Conservation (phyloP, 306 rosid species). For the Cicer bijugum region DNA sequence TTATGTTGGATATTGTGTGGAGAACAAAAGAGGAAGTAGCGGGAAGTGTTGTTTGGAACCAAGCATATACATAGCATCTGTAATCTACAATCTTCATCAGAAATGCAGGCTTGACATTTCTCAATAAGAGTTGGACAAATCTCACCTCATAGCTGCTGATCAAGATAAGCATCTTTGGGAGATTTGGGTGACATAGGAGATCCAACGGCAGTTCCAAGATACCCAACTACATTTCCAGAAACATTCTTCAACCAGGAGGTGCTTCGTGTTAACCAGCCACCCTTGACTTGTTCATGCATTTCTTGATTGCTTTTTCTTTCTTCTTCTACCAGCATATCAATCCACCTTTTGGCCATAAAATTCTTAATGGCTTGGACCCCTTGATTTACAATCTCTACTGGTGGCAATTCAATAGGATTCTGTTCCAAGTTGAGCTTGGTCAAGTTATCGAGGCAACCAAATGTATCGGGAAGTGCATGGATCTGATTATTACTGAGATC, state of each 20-base stretch:
- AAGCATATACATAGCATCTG: background rate
- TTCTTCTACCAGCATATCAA: conserved; percentile 76
- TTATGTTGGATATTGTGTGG: conserved; percentile 17
- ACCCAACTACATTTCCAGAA: conserved; percentile 65
- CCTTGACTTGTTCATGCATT: conserved; percentile 66
- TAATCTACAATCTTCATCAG: conserved; percentile 19
- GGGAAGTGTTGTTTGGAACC: conserved; percentile 18
- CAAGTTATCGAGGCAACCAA: conserved; percentile 87
- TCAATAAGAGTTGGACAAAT: conserved; percentile 21
- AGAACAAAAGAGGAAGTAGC: conserved; percentile 28
- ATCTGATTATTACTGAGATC: conserved; percentile 95
- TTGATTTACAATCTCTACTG: conserved; percentile 66
- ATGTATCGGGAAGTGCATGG: conserved; percentile 79
- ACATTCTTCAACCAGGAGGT: conserved; percentile 80
- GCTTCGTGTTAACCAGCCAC: conserved; percentile 92
- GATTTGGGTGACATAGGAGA: conserved; percentile 66
- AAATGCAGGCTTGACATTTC: conserved; percentile 23
- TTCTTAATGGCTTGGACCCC: conserved; percentile 73
- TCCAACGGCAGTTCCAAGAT: conserved; percentile 52
- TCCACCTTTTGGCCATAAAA: conserved; percentile 84
- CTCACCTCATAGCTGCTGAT: conserved; percentile 71
- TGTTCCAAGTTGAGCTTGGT: conserved; percentile 87
- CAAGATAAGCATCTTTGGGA: conserved; percentile 69
- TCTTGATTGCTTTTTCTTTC: conserved; percentile 71
- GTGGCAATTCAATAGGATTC: conserved; percentile 89